A percentile compares a stretch with the other conserved stretches of the same genome.
phyloP scores from a whole-genome alignment of 2,329 filamentous ascomycete genomes.

The Diaporthe nobilis region DNA sequence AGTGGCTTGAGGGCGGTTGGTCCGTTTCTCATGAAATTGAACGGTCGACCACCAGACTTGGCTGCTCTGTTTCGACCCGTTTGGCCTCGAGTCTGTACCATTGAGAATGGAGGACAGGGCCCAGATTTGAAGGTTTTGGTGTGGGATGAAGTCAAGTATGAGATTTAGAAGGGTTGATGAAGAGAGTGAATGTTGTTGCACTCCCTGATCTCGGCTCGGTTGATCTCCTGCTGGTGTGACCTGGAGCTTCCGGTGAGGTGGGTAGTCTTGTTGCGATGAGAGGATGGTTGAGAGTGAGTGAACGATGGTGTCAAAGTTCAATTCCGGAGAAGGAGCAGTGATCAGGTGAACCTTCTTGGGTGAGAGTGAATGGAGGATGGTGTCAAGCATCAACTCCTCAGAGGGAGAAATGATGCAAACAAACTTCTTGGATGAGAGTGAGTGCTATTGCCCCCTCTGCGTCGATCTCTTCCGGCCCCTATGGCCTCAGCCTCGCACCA shows the following conservation, averaged over 20 bases:
- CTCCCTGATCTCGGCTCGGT: not conserved
- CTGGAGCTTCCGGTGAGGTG: not conserved
- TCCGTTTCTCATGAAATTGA: not conserved
- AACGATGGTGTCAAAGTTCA: not conserved
- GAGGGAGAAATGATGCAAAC: not conserved
- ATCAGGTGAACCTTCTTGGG: not conserved
- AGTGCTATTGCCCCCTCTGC: not conserved
- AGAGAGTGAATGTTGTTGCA: not conserved
- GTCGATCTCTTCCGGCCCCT: not conserved
- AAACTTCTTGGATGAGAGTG: not conserved
- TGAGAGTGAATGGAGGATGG: not conserved
- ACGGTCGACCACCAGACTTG: not conserved
- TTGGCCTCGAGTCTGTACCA: constrained; percentile 13
- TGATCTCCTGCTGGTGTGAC: not conserved
- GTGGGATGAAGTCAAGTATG: not conserved
- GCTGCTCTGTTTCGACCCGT: not conserved
- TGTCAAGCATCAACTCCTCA: not conserved
- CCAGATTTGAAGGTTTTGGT: too few species aligned
- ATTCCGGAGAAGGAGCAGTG: not conserved
- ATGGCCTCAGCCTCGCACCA: too few species aligned
- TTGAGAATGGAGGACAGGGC: not conserved
- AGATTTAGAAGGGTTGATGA: too few species aligned
- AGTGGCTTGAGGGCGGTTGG: constrained; percentile 3
- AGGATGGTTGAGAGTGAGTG: not conserved
- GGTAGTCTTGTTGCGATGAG: not conserved